A percentile compares a stretch with the other conserved stretches of the same genome.
These are phyloP conservation scores for Hypoxylon sp. DNA, from an alignment of 2,329 filamentous ascomycete species.

Conservation along the genomic window DNA sequence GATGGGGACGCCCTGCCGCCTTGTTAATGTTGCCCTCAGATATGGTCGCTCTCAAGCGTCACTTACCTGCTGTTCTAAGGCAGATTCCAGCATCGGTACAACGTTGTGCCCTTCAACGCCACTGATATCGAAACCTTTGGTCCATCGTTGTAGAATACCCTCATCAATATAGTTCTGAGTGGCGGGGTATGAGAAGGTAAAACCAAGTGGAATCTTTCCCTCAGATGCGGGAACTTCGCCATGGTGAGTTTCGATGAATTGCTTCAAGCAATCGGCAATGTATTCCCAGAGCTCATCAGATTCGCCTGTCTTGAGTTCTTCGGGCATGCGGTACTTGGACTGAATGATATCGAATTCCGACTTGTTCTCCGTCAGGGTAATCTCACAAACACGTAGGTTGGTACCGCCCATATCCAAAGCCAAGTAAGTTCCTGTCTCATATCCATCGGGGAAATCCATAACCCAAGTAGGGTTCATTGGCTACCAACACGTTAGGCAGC, in stretches of 20 bases:
- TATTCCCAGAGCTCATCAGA: constrained; percentile 94
- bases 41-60: neutral
- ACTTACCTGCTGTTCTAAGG: constrained; percentile 75
- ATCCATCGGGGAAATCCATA: constrained; percentile 86
- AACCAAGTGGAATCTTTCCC: constrained; percentile 82
- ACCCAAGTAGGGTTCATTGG: constrained; percentile 99
- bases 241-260: constrained; percentile 90
- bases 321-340: constrained; percentile 94
- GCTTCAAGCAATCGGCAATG: constrained; percentile 90
- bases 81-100: constrained; percentile 86
- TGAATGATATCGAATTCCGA: constrained; percentile 95
- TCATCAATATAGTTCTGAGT: constrained; percentile 95
- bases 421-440: constrained; percentile 88
- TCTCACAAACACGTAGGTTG: constrained; percentile 94
- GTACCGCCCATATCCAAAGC: constrained; percentile 97
- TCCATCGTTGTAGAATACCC: constrained; percentile 93
- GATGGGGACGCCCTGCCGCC: constrained; percentile 83
- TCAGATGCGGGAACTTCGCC: constrained; percentile 70
- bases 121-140: constrained; percentile 95
- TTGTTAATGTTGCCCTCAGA: constrained; percentile 33
- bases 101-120: constrained; percentile 93
- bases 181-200: constrained; percentile 96
- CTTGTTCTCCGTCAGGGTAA: constrained; percentile 86
- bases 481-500: constrained; percentile 59
- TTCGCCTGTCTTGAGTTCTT: constrained; percentile 88